These are phyloP conservation scores for Nothophoma quercina DNA, from an alignment of 2,329 filamentous ascomycete genomes.

Conservation along the genomic window DNA sequence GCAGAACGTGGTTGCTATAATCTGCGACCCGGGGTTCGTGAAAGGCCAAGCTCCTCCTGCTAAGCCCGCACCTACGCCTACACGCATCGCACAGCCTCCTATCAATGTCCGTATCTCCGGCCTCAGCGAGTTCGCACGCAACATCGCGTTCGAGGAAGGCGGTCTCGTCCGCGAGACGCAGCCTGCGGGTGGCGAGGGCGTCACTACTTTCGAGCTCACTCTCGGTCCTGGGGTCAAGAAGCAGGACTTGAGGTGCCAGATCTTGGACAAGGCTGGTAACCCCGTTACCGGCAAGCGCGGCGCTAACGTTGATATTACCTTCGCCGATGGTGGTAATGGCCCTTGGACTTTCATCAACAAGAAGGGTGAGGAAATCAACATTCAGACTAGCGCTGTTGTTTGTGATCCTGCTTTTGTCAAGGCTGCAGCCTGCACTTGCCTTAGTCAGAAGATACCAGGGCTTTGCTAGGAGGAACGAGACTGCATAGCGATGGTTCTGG, in stretches of 20 bases:
- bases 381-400: conserved; percentile 20
- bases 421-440: conserved; percentile 9
- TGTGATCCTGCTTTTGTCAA: conserved; percentile 25
- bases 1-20: conserved; percentile 7
- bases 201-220: conserved; percentile 19
- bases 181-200: neutral
- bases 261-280: conserved; percentile 15
- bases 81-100: neutral
- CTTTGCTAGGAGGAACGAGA: too few relatives aligned
- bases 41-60: conserved; percentile 5
- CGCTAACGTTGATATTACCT: conserved; percentile 24
- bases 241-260: conserved; percentile 24
- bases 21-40: conserved; percentile 15
- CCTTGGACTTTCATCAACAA: conserved; percentile 22
- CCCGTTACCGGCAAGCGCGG: conserved; percentile 22
- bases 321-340: conserved; percentile 22
- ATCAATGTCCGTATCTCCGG: conserved; percentile 16
- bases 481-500: conserved; percentile 2
- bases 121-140: conserved; percentile 11
- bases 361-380: conserved; percentile 1
- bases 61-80: neutral
- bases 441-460: too few relatives aligned
- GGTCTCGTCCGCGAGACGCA: conserved; percentile 7
- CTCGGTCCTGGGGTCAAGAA: conserved; percentile 17
- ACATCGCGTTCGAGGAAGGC: conserved; percentile 12